Evolutionary conservation across 192 early-diverging fungal species (phyloP), one percentile per base, ranked within the genome.

Genomic region (Powellomyces hirtus): DNA sequence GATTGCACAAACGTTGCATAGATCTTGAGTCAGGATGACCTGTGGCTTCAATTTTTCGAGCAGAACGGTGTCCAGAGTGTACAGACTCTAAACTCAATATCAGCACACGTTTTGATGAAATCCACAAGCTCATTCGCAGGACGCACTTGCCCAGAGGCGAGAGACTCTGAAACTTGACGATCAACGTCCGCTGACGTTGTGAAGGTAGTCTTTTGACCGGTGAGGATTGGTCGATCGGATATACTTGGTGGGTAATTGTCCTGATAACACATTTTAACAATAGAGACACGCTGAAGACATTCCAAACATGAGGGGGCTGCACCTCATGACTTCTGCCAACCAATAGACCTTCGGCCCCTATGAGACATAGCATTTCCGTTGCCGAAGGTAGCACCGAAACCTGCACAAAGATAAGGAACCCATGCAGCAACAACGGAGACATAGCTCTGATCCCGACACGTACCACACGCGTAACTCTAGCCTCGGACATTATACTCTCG

Each of bases 1-100:
- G 44, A 86, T 77, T 2, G 84, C 79, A 58, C 84, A 86, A 31
- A 85, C 84, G 26, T 82, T 68, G 59, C 75, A 81, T 13, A 77
- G 68, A 58, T 74, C 64, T 38, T 86, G 84, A 14, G 84, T 86
- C 14, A 86, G 68, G 36, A 86, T 81, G 1, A 81, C 70, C 10
- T 75, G 57, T 10, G 84, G 84, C 18, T 68, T 51, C 14, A 86
- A 62, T 10, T 59, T 50, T 44, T 65, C 33, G 44, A 86, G 63
- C 16, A 66, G 59, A 6, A 66, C 57, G 20, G 50, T 65, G 59
- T 86, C 71, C 20, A 86, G 56, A 4, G 78, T 80, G 44, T 86
- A 86, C 10, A 86, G 72, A 40, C 73, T 76, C 5, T 56, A 4
- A 8, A 42, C n/a, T n/a, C n/a, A n/a, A n/a, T n/a, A n/a, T n/a